Evolutionary conservation across 305 asterid species (phyloP), one percentile per base, ranked within the genome.

Genomic region (Euphrasia arctica): DNA sequence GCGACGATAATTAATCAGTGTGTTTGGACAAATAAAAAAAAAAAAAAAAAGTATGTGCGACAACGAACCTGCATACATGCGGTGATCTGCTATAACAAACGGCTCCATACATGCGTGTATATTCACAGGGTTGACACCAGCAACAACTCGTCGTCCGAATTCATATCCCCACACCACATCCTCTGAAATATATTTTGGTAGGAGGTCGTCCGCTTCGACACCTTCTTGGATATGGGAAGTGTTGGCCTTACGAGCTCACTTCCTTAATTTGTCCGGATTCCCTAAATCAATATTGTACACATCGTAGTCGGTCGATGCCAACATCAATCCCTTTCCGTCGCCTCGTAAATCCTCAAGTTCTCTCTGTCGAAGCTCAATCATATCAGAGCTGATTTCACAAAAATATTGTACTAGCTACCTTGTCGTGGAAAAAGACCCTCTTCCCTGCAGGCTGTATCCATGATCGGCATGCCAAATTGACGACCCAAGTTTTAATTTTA

Each of bases 181-280:
- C 51, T 47, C 51, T 47, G 83, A 62, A 18, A 79, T 58, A 47
- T 79, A 77, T 71, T 79, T 79, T 47, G 90, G 90, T 61, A 18
- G 85, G 83, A 43, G 61, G 70, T 15, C 85, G 83, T 10, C 87
- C 90, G 4, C 79, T 73, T 2, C 87, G 83, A 63, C 90, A 84
- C 34, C 90, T 77, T 52, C 90, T 70, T 1, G 90, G 87, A 73
- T 75, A 79, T 3, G 91, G 82, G 41, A 1, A 84, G 80, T 6
- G 31, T n/a, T 2, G 88, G 90, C 54, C 90, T 74, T 49, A 77
- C 82, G 43, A 28, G 70, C 11, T 84, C 87, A 29, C 45, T 63
- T 34, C 86, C 83, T 18, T 18, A 18, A 18, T 22, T 18, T 54
- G 54, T 84, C 88, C 1, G 91, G 91, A 64, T 82, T 80, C 9